Percentiles rank a stretch among this genome's conserved stretches.
Evolutionary conservation across 148 eudicot genomes (phyloP).

Genomic region (Arctostaphylos glauca): DNA sequence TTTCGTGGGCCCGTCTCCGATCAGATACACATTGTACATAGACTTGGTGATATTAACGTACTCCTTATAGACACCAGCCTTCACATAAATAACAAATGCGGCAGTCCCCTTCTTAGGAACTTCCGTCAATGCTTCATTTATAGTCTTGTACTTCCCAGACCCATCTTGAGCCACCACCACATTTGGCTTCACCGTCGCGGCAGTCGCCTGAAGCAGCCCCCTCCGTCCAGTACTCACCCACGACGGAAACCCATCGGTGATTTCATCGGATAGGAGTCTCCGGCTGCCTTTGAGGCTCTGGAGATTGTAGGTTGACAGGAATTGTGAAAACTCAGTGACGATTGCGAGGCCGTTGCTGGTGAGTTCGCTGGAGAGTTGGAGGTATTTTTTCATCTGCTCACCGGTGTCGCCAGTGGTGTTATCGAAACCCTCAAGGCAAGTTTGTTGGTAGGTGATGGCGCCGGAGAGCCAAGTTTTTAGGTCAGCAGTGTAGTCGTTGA

Average conservation of each 20-base stretch:
- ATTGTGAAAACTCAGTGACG: slow-evolving; percentile 8
- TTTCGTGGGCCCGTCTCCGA: slow-evolving; percentile 54
- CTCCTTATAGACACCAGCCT: slow-evolving; percentile 53
- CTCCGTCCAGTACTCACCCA: slow-evolving; percentile 26
- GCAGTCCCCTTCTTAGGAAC: slow-evolving; percentile 28
- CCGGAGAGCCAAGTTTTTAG: slow-evolving; percentile 55
- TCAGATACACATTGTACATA: slow-evolving; percentile 25
- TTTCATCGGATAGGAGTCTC: not conserved
- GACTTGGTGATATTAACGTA: slow-evolving; percentile 16
- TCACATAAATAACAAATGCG: slow-evolving; percentile 42
- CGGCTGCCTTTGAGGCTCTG: not conserved
- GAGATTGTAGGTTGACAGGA: not conserved
- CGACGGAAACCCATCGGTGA: slow-evolving; percentile 8
- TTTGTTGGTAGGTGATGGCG: slow-evolving; percentile 43
- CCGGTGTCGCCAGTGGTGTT: slow-evolving; percentile 35
- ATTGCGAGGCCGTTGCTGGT: slow-evolving; percentile 21
- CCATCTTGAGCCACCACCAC: slow-evolving; percentile 70
- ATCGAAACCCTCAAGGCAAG: slow-evolving; percentile 49
- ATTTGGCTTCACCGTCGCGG: slow-evolving; percentile 28
- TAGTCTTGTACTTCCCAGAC: slow-evolving; percentile 51
- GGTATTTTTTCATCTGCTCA: slow-evolving; percentile 28
- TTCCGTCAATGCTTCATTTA: slow-evolving; percentile 40
- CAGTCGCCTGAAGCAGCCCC: slow-evolving; percentile 17
- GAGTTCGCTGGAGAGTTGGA: slow-evolving; percentile 14
- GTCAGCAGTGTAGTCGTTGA: slow-evolving; percentile 27